Base-by-base conservation (phyloP, 306 rosid genomes). In the Acacia crassicarpa region DNA sequence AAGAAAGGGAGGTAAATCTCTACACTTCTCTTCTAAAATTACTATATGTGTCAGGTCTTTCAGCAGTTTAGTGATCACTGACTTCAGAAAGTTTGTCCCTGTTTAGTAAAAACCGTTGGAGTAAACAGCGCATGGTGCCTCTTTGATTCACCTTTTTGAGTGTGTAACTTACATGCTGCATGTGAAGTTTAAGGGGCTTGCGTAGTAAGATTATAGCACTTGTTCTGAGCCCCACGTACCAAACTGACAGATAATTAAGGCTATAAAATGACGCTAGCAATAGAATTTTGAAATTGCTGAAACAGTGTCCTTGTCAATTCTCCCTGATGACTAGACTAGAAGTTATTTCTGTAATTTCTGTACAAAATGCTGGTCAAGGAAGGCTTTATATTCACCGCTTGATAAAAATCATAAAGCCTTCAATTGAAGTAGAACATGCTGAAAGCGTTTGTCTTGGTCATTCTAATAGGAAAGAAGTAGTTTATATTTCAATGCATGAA, bases 1-100 rank as follows among this genome's bases (percentile, higher is more conserved):
- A 68, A 66, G 30, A 51, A 40, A 65, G 16, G 66, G 67, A 80
- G 89, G 89, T 83, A 58, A 77, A 54, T 40, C 56, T 77, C 32
- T 40, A 54, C 32, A 30, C 69, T 49, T 8, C 54, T 79, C 25
- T 65, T 19, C 35, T 15, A 72, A 58, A 56, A 25, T 30, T 2
- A 58, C 33, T 53, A 44, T 14, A 10, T 17, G 30, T 22, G 35
- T 51, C 43, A 41, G 30, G 48, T n/a, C 72, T 76, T 49, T 71
- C 44, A 41, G 49, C 43, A 51, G 70, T 43, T 62, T 14, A 38
- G 23, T 77, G 74, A 46, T 48, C 23, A 22, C 75, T 71, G 75
- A 44, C 58, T 23, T 69, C 10, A 10, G 40, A 67, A 40, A 20
- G 49, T 67, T 20, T 20, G 30, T 40, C 30, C 48, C 30, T 19